Evolutionary conservation across 164 flowering plant genomes (phyloP), one percentile per base, ranked within the genome.

Genomic region (Umbellularia californica): DNA sequence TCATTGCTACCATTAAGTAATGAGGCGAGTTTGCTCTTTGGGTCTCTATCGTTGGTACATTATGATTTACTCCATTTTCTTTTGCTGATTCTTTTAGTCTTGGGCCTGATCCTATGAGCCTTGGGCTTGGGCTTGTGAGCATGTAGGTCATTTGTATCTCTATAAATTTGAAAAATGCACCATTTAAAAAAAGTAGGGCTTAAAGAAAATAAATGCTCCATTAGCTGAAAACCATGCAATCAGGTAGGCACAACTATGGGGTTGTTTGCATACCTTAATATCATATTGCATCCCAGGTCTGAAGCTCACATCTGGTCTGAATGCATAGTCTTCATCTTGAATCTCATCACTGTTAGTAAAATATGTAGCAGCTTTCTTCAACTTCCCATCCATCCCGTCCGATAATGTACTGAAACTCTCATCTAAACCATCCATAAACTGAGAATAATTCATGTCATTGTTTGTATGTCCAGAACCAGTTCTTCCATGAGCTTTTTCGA

Each of bases 311-410:
- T 92, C 94, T 58, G 93, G 87, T 78, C 98, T 83, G 75, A 74
- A 89, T 50, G 85, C n/a, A 76, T 84, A 94, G 77, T 83, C 87
- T 0, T 88, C 89, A 27, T 78, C 7, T 4, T 5, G 4, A 1
- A 84, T 79, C 81, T 90, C 95, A 1, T 88, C 88, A 10, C 79
- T 74, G 75, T 87, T 78, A 73, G 72, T 84, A 78, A 89, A 93
- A 72, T 82, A 83, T 9, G 82, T 72, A 22, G 97, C 94, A n/a
- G 91, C 94, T 74, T 87, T 73, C 85, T 83, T 81, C 81, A 94
- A 75, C 76, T 88, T 89, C 69, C 78, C 86, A 75, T 90, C 93
- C 90, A 92, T 84, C 63, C 92, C 90, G 85, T 90, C 98, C 9
- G 85, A 81, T 74, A 86, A 79, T 12, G 94, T 76, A 77, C 65